These are phyloP conservation scores for Penicillium nucicola DNA, from an alignment of 495 filamentous ascomycete species.

Conservation along the genomic window DNA sequence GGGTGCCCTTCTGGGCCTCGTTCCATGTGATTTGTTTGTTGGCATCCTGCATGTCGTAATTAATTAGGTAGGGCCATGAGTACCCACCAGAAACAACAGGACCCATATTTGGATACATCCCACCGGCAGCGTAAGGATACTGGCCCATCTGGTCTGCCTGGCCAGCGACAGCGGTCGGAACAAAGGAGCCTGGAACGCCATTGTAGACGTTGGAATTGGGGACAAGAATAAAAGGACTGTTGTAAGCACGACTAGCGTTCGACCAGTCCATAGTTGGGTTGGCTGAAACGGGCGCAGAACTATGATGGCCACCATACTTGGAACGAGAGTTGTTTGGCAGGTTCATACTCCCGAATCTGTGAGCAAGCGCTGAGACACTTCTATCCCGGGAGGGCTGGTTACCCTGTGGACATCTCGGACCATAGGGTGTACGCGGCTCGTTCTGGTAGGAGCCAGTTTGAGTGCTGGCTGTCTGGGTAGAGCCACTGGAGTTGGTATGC, in stretches of 20 bases:
- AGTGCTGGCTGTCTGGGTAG: conserved; percentile 20
- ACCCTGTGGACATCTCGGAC: conserved; percentile 18
- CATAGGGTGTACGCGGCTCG: conserved; percentile 28
- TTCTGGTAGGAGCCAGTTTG: conserved; percentile 20
- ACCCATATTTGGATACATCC: conserved; percentile 23
- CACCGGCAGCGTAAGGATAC: conserved; percentile 26
- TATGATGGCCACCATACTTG: conserved; percentile 24
- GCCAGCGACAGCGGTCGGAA: conserved; percentile 13
- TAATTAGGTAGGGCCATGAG: conserved; percentile 31
- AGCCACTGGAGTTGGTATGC: conserved; percentile 31
- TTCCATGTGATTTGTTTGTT: conserved; percentile 16
- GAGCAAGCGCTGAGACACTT: conserved; percentile 13
- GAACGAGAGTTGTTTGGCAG: conserved; percentile 23
- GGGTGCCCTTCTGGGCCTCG: conserved; percentile 25
- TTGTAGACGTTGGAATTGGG: conserved; percentile 26
- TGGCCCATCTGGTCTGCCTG: conserved; percentile 29
- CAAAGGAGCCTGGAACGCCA: conserved; percentile 24
- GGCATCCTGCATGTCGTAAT: conserved; percentile 18
- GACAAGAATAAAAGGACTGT: conserved; percentile 28
- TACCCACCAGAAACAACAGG: conserved; percentile 24
- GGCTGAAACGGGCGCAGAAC: conserved; percentile 18
- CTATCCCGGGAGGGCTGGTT: conserved; percentile 11
- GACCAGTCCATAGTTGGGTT: conserved; percentile 30
- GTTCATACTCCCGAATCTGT: conserved; percentile 21
- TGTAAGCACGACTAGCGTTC: conserved; percentile 23